Conservation (phyloP, 1,139 yeast species). For the Taphrina deformans region DNA sequence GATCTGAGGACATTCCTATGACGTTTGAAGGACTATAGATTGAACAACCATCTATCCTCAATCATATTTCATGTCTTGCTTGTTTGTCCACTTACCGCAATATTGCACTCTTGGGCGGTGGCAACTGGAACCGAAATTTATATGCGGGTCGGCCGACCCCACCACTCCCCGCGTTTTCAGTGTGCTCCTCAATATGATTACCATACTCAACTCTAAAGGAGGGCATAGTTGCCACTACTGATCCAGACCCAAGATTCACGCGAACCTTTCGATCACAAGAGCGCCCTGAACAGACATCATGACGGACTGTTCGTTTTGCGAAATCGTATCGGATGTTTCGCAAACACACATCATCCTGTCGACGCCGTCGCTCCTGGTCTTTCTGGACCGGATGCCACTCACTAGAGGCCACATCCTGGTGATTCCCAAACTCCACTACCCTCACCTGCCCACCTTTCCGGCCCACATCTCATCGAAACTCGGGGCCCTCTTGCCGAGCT, state of each 20-base stretch:
- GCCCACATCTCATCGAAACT: slow-evolving; percentile 64
- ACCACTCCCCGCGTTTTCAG: not conserved
- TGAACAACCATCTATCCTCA: not conserved
- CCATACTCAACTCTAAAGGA: not conserved
- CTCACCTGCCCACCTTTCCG: slow-evolving; percentile 84
- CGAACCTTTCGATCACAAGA: too few species aligned
- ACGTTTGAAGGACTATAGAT: not conserved
- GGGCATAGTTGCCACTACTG: not conserved
- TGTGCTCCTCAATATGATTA: not conserved
- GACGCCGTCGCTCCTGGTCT: slow-evolving; percentile 19
- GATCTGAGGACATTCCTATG: not conserved
- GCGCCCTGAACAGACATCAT: not conserved
- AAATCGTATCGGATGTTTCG: slow-evolving; percentile 3
- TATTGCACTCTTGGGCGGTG: too few species aligned
- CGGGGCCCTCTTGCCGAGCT: slow-evolving; percentile 78
- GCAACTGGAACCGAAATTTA: not conserved
- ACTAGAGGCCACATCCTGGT: slow-evolving; percentile 29
- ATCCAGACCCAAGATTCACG: too few species aligned
- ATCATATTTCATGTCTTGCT: not conserved
- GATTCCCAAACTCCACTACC: slow-evolving; percentile 68
- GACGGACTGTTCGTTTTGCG: slow-evolving; percentile 26
- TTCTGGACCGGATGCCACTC: slow-evolving; percentile 25
- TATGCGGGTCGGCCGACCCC: not conserved
- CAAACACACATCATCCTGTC: slow-evolving; percentile 18
- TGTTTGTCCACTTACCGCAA: not conserved